Conservation (phyloP, 441 rosid species). For the Flueggea neowawraea region DNA sequence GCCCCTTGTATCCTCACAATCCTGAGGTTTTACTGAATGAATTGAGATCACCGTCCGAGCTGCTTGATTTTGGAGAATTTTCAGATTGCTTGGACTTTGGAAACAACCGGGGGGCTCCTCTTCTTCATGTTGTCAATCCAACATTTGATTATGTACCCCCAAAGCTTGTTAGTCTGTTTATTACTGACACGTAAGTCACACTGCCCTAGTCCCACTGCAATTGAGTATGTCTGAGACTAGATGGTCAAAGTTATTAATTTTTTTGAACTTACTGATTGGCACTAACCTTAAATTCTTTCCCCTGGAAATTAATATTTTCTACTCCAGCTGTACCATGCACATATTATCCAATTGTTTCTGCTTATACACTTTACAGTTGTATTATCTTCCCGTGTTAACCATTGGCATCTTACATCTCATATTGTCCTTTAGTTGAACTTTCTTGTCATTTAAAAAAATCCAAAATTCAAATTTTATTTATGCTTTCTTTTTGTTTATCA, state of each 20-base stretch:
- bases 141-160: constrained; percentile 97
- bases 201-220: constrained; percentile 30
- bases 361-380: too few relatives aligned
- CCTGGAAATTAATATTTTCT: too few relatives aligned
- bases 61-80: constrained; percentile 96
- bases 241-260: neutral
- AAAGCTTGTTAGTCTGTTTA: constrained; percentile 92
- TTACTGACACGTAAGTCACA: constrained; percentile 90
- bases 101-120: constrained; percentile 59
- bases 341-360: too few relatives aligned
- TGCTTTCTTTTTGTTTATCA: neutral
- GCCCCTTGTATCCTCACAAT: constrained; percentile 97
- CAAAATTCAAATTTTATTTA: neutral
- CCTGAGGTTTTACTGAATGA: constrained; percentile 93
- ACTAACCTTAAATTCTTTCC: too few relatives aligned
- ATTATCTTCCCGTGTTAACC: too few relatives aligned
- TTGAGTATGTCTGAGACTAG: constrained; percentile 4
- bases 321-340: too few relatives aligned
- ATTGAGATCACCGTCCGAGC: constrained; percentile 94
- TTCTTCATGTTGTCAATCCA: constrained; percentile 93
- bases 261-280: too few relatives aligned
- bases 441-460: too few relatives aligned
- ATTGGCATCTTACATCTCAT: too few relatives aligned
- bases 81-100: constrained; percentile 95
- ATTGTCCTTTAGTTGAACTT: too few relatives aligned